Base-by-base conservation (phyloP, 225 moss, liverwort and hornwort genomes). In the Climacium dendroides region DNA sequence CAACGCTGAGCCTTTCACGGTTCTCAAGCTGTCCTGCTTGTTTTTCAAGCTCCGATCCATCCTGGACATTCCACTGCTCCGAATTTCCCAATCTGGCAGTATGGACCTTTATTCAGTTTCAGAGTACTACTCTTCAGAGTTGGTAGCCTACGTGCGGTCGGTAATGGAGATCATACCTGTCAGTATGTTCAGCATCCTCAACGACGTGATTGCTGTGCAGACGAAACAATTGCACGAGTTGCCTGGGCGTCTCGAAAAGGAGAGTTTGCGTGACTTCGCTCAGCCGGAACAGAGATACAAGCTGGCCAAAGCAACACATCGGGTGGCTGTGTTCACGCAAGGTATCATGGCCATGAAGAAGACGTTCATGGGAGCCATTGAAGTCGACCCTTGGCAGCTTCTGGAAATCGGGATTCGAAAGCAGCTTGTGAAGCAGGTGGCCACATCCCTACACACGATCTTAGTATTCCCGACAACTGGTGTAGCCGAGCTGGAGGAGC, bases 291-390 rank as follows among this genome's bases (percentile, higher is more conserved):
- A 96, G 90, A 95, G 99, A 34, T 97, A 95, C 83, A 96, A 91
- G 59, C 88, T 99, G 70, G 99, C 97, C 52, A 97, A 95, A 91
- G 99, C 99, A 79, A 99, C 99, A 32, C 96, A 99, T 87, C 93
- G 93, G 83, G 99, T 99, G 86, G 99, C 99, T 72, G 95, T 99
- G 61, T 99, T 99, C 86, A 99, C 99, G 47, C 95, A 99, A 91
- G 99, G 99, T n/a, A 94, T 99, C 57, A 93, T 99, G 94, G 97
- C 99, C 88, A 99, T 99, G 99, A 96, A 94, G 95, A 96, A 94
- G 87, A 99, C 97, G 74, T 99, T 99, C 84, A 93, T 99, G 85
- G 97, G 99, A 80, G 94, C 94, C 47, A 99, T 99, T 73, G 97
- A 99, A 94, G 89, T 99, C 89, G 97, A 99, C 82, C 99, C 99